Evolutionary conservation across 352 stramenopile species (phyloP), one percentile per base, ranked within the genome.

Genomic region (Globisporangium canariense): DNA sequence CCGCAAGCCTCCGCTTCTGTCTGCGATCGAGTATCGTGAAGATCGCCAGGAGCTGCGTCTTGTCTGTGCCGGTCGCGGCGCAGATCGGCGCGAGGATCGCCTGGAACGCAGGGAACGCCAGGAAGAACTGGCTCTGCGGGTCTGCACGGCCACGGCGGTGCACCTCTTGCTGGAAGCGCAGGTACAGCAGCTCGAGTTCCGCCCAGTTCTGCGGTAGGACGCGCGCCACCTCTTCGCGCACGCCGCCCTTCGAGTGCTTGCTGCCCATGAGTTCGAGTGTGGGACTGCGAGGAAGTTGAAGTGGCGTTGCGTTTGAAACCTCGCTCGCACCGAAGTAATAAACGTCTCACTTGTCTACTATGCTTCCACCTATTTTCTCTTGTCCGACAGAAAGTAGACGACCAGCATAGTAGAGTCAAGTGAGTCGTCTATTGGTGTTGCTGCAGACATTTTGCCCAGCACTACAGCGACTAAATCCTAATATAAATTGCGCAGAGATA

Each of bases 81-180:
- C 70, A 77, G 16, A 79, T 61, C 46, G 76, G 69, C 8, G 65
- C 36, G 25, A 85, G 64, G 43, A 90, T 78, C 36, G 64, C 46
- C n/a, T 73, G 68, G 57, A 91, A 89, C 6, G 78, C 67, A 2
- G 68, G 46, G 40, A 83, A 80, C 20, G 75, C 62, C 67, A 89
- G 58, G 64, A 89, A 91, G 53, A 78, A 87, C 70, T 83, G 77
- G 22, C 62, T 66, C 56, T 75, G 58, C 25, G 71, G 65, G 28
- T 78, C 76, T 20, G 34, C 8, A 25, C 52, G 22, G 3, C 58
- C 66, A 11, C 77, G 71, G 10, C 77, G 82, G 28, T 76, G 74
- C 10, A 58, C 67, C 57, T 89, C 79, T 58, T 89, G 79, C 54
- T 88, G 75, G 70, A 77, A 91, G 61, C 82, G 82, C 62, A 81